Base-by-base conservation (phyloP, 2,329 filamentous ascomycete genomes). In the Amphichorda felina region DNA sequence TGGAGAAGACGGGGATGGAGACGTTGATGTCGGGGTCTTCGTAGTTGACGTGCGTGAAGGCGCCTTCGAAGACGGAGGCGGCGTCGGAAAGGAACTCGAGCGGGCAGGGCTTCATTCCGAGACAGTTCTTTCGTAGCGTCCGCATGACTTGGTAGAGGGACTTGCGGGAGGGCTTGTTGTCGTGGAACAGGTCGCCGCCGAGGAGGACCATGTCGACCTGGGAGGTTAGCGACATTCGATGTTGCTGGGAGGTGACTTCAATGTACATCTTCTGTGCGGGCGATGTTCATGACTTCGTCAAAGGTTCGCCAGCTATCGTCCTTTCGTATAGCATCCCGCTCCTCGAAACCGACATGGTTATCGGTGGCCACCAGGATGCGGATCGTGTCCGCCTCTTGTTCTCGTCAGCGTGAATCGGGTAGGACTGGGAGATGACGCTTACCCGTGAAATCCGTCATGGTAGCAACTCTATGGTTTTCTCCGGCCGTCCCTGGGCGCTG, bases 91-190 rank as follows among this genome's bases (percentile, higher is more conserved):
- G 69, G 58, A 96, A 87, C 57, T 98, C 85, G 40, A 98, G 69
- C 55, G 94, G 85, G 54, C 89, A 96, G 0, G 91, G 91, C 51
- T 93, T 95, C 61, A 94, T 85, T 25, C 93, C 91, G 5, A 93
- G 74, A 51, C 91, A 96, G 53, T 95, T 94, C 68, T 87, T 82
- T 36, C 91, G 79, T 21, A 98, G 68, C 2, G 85, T 91, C 22
- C 86, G 79, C 86, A 96, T 96, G 41, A 98, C 91, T 54, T 98
- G 86, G 55, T 91, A 96, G 73, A 98, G 84, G 19, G 88, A 80
- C 53, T 95, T 94, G 40, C 91, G 76, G 6, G 87, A 95, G 3
- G 91, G 93, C 50, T 94, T 94, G 57, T 98, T 98, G 47, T 98
- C 89, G 55, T 98, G 93, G 53, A 98, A 98, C 1, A 98, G 72